Conservation (phyloP, 1,139 yeast genomes). For the Kazachstania sp. region DNA sequence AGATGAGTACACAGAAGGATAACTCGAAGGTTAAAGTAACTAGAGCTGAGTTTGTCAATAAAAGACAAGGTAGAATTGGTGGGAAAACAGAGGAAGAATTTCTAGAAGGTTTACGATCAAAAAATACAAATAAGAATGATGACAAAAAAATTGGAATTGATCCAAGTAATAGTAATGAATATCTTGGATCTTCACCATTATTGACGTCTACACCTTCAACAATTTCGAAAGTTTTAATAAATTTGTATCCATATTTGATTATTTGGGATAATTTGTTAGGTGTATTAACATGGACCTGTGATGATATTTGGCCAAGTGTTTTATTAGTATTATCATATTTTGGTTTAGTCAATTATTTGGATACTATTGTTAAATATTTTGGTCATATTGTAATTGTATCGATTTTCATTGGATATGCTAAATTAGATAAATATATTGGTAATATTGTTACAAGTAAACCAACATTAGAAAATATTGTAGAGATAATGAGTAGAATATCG, state of each 20-base stretch:
- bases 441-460: slow-evolving; percentile 58
- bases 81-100: slow-evolving; percentile 24
- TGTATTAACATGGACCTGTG: slow-evolving; percentile 85
- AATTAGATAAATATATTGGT: slow-evolving; percentile 44
- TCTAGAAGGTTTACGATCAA: slow-evolving; percentile 25
- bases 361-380: slow-evolving; percentile 59
- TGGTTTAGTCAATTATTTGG: slow-evolving; percentile 63
- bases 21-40: slow-evolving; percentile 15
- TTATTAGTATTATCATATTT: slow-evolving; percentile 51
- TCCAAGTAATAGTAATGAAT: not conserved
- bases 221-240: slow-evolving; percentile 72
- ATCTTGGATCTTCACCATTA: slow-evolving; percentile 43
- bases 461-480: slow-evolving; percentile 83
- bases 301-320: slow-evolving; percentile 70
- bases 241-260: slow-evolving; percentile 74
- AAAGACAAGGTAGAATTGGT: slow-evolving; percentile 22
- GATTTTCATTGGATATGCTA: slow-evolving; percentile 56
- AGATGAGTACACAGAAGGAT: slow-evolving; percentile 10
- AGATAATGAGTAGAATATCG: slow-evolving; percentile 65
- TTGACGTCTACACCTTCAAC: slow-evolving; percentile 83
- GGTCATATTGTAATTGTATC: slow-evolving; percentile 76
- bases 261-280: slow-evolving; percentile 62
- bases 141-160: not conserved
- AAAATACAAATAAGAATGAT: not conserved
- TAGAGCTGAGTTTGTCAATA: slow-evolving; percentile 26